Percentiles rank a stretch among this genome's conserved stretches.
phyloP scores from a whole-genome alignment of 495 filamentous ascomycete genomes.

The Bacidia gigantensis region DNA sequence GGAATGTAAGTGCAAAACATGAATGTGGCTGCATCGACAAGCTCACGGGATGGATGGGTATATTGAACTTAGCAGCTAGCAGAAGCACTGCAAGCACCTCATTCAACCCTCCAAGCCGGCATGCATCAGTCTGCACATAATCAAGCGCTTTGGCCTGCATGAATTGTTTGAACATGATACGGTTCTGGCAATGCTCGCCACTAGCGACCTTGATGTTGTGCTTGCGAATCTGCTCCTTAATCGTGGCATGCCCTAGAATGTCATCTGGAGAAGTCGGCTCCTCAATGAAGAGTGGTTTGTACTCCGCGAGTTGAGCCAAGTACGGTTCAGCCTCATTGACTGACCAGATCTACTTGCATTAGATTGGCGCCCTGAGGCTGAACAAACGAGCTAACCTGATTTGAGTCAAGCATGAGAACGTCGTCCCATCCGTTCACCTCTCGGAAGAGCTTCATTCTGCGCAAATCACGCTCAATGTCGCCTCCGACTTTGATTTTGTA shows the following conservation, averaged over 20 bases:
- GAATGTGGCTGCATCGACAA: too few relatives aligned
- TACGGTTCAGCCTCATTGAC: background rate
- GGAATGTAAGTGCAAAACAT: too few relatives aligned
- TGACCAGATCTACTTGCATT: background rate
- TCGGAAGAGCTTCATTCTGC: background rate
- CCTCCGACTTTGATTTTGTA: background rate
- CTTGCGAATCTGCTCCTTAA: background rate
- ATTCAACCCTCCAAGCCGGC: constrained; percentile 81
- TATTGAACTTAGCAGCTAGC: constrained; percentile 62
- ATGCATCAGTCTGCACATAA: constrained; percentile 83
- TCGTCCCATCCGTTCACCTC: background rate
- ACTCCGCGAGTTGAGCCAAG: background rate
- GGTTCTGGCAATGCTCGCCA: background rate
- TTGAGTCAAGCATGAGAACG: background rate
- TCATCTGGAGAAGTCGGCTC: background rate
- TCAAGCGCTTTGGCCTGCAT: constrained; percentile 37
- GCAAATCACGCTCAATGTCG: background rate
- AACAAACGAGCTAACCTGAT: background rate
- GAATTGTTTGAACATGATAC: background rate
- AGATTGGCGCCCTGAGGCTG: background rate
- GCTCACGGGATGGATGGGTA: constrained; percentile 1
- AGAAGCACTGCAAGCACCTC: constrained; percentile 85
- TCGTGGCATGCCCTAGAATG: background rate
- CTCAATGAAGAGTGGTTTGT: background rate
- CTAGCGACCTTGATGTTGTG: background rate